Conservation (phyloP, 495 filamentous ascomycete species). For the Articulospora tetracladia region DNA sequence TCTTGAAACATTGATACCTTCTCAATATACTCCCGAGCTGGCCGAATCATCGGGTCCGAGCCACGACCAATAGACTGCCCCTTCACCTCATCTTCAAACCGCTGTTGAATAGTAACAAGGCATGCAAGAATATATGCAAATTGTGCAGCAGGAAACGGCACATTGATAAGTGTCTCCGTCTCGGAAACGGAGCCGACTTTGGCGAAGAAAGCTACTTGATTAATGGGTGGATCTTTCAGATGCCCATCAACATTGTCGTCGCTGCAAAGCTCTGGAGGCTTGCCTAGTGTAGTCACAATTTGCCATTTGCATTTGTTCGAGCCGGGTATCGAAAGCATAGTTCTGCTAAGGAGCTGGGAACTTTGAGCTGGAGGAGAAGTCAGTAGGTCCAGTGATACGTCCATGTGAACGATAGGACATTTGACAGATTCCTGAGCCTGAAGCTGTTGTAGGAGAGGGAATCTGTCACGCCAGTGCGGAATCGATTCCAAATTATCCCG, state of each 20-base stretch:
- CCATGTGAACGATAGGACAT: conserved; percentile 52
- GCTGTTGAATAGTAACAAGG: conserved; percentile 22
- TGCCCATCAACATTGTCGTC: not conserved
- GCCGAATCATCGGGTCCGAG: not conserved
- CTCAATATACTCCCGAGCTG: conserved; percentile 19
- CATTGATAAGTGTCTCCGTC: conserved; percentile 33
- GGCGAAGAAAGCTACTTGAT: conserved; percentile 29
- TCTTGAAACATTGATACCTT: conserved; percentile 27
- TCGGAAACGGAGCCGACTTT: conserved; percentile 32
- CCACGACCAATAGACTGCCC: not conserved
- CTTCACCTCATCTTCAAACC: conserved; percentile 11
- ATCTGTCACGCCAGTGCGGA: conserved; percentile 18
- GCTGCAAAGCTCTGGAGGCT: conserved; percentile 43
- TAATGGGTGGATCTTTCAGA: conserved; percentile 17
- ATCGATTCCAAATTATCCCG: conserved; percentile 16
- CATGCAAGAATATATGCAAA: conserved; percentile 46
- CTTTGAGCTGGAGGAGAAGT: conserved; percentile 37
- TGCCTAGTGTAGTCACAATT: conserved; percentile 41
- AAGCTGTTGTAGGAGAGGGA: conserved; percentile 18
- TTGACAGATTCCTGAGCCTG: conserved; percentile 27
- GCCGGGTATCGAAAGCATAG: conserved; percentile 38
- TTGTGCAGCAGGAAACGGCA: conserved; percentile 46
- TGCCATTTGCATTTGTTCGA: conserved; percentile 44
- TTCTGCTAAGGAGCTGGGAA: conserved; percentile 43
- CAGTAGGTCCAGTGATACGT: conserved; percentile 41